Evolutionary conservation across 306 rosid genomes (phyloP), one percentile per base, ranked within the genome.

Genomic region (Malus sylvestris): DNA sequence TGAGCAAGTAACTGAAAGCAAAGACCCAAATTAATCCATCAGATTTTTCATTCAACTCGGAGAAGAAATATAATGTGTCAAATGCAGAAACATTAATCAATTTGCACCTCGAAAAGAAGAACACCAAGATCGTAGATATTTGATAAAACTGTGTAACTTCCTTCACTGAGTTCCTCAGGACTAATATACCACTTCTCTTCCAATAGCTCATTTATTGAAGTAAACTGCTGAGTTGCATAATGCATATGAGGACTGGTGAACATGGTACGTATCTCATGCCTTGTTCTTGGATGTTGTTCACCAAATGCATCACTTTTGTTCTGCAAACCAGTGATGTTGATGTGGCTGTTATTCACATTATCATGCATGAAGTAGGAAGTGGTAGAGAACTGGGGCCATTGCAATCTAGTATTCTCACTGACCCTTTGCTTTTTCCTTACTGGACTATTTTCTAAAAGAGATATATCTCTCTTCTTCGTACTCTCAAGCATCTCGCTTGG

Each of bases 61-160:
- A 40, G 55, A 80, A 71, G 65, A 67, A 71, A 58, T 30, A 51
- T 79, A 80, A 64, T 78, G 29, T 14, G 27, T 76, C 72, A 64
- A 71, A 59, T 49, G 71, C 64, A 72, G 71, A 67, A 59, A 82
- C 79, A 76, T 64, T 60, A 53, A 52, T 78, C 75, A 63, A 62
- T 49, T 72, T 91, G 38, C 71, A 94, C 98, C 98, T 94, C 98
- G 30, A 94, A 94, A 77, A 94, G 88, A 76, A 94, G 88, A 75
- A 94, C 93, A 65, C 98, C 98, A 66, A 94, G 84, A 73, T 87
- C 85, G 84, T 90, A 94, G 79, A 94, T 86, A 84, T 94, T 94
- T 73, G 98, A 87, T 44, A 83, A 87, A 72, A 73, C 78, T 69
- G 92, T 87, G 85, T 81, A 84, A 84, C 88, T 85, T 59, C 93